Evolutionary conservation across 192 early-diverging fungal genomes (phyloP), one percentile per base, ranked within the genome.

Genomic region (Paraglomus occultum): DNA sequence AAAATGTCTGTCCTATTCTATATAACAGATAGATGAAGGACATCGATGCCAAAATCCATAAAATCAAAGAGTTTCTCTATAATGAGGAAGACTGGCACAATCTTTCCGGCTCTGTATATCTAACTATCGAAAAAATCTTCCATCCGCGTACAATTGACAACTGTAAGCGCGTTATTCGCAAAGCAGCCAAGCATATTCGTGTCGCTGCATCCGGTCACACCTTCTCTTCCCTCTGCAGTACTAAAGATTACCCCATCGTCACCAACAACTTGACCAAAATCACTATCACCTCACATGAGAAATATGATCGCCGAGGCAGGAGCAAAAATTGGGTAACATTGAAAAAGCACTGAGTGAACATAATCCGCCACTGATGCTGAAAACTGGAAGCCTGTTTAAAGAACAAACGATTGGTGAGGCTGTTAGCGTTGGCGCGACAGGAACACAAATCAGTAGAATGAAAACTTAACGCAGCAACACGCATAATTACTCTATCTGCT

Each of bases 401-500:
- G 42, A 14, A n/a, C 39, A 51, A 1, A 70, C 38, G 39, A 31
- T 45, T 38, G 46, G 43, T 40, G 71, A 62, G 4, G 15, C 66
- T 10, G 71, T 72, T 9, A 50, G 63, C 0, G 46, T 51, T 9
- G 71, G 71, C 14, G 15, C 64, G 38, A 61, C 64, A 48, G 71
- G 71, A 17, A 38, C 61, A 3, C 64, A 6, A 65, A n/a, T n/a
- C n/a, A n/a, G 63, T 38, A 14, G 63, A 64, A 64, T 64, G 63
- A 64, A 64, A 64, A 17, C 43, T 64, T 45, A 48, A 48, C 20
- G 38, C 10, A 6, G 8, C 17, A 50, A 64, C 7, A 42, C 71
- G 87, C 31, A 77, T 88, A 45, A 62, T 92, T n/a, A 88, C 89
- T 17, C 67, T 92, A 3, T 89, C 88, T 23, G 89, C 90, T 8